Evolutionary conservation across 2,329 filamentous ascomycete genomes (phyloP).

Genomic region (Fusarium veterinarium): DNA sequence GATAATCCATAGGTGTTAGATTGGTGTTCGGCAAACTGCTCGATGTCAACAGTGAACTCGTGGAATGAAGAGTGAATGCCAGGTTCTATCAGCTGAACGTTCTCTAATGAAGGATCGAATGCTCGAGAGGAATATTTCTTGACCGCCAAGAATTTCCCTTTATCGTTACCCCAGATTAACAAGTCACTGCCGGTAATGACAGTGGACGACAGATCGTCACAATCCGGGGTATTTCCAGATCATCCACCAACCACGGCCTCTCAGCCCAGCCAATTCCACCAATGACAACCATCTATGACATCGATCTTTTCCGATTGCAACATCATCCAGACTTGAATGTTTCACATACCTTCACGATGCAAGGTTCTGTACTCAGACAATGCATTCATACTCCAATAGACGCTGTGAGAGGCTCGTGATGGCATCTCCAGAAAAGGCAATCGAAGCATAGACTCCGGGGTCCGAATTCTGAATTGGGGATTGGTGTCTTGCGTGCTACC

Average conservation of each 20-base stretch:
- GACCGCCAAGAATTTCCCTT: neutral
- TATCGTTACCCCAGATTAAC: neutral
- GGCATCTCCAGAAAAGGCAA: conserved; percentile 14
- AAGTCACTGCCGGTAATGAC: neutral
- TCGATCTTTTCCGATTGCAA: neutral
- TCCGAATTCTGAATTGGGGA: conserved; percentile 19
- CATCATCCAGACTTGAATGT: neutral
- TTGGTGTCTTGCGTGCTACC: neutral
- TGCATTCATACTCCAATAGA: neutral
- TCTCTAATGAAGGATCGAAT: accelerated
- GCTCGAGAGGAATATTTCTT: accelerated
- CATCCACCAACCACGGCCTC: conserved; percentile 27
- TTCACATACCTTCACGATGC: conserved; percentile 2
- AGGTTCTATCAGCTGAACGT: neutral
- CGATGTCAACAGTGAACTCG: too few relatives aligned
- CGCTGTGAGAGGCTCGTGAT: neutral
- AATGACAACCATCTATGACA: neutral
- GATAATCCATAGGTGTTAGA: too few relatives aligned
- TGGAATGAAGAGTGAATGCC: neutral
- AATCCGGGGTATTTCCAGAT: neutral
- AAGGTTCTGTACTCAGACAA: neutral
- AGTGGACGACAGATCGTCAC: conserved; percentile 15
- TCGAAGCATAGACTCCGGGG: neutral
- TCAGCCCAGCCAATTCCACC: neutral
- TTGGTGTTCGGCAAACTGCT: too few relatives aligned